Conservation (phyloP, 768 basidiomycete genomes). For the Leucosporidium yakuticum region DNA sequence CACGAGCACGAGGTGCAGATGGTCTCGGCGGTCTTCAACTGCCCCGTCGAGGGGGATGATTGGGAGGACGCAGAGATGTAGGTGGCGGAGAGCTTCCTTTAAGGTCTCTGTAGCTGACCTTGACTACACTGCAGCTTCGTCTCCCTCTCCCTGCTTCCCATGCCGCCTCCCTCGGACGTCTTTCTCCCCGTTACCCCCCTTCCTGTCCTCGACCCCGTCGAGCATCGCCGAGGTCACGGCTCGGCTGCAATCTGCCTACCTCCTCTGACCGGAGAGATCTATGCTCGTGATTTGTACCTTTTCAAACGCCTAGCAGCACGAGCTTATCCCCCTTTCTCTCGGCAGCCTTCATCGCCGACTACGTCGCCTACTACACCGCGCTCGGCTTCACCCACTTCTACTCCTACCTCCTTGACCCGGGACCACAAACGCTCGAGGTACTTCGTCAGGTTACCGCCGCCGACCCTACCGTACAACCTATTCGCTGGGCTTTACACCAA, state of each 20-base stretch:
- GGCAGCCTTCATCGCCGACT: background rate
- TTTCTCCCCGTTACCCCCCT: background rate
- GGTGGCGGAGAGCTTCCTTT: background rate
- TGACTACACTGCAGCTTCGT: background rate
- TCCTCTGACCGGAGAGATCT: background rate
- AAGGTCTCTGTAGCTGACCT: background rate
- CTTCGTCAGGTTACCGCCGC: too few relatives aligned
- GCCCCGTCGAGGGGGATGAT: background rate
- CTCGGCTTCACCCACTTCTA: conserved; percentile 8
- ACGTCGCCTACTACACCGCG: background rate
- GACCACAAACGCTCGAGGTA: background rate
- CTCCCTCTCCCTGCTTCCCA: background rate
- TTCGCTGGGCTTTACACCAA: too few relatives aligned
- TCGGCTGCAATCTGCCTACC: background rate
- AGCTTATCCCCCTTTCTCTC: background rate
- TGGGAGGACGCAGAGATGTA: conserved; percentile 2
- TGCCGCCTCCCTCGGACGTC: background rate
- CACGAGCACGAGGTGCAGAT: background rate
- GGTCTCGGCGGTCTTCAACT: background rate
- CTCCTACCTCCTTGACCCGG: conserved; percentile 6
- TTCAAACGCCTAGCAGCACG: background rate
- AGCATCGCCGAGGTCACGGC: background rate
- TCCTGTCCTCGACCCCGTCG: background rate
- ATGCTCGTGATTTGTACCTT: background rate
- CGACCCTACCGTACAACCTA: too few relatives aligned